phyloP scores from a whole-genome alignment of 2,329 filamentous ascomycete genomes.

The Macrophomina tecta region DNA sequence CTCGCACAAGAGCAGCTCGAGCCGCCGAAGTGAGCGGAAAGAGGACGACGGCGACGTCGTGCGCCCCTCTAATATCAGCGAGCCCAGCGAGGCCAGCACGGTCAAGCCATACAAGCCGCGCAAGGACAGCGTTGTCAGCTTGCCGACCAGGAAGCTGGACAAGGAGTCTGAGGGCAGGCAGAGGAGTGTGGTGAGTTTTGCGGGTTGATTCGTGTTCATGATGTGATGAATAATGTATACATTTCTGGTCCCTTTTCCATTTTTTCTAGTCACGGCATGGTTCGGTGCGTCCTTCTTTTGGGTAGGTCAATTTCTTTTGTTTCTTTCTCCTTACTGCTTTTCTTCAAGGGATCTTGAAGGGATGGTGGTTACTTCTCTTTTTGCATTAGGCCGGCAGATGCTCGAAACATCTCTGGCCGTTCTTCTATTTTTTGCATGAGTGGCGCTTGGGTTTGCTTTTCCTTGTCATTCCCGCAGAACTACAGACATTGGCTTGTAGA shows the following conservation, averaged over 20 bases:
- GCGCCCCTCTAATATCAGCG: conserved; percentile 36
- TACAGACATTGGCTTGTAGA: neutral
- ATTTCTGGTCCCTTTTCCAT: neutral
- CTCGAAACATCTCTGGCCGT: neutral
- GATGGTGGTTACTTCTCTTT: neutral
- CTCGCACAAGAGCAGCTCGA: conserved; percentile 26
- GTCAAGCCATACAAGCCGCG: conserved; percentile 36
- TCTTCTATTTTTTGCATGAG: neutral
- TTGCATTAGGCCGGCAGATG: neutral
- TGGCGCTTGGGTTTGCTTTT: neutral
- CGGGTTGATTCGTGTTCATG: neutral
- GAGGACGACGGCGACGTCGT: conserved; percentile 13
- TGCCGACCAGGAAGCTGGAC: conserved; percentile 21
- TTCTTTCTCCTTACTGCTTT: neutral
- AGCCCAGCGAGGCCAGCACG: conserved; percentile 44
- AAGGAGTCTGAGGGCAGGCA: neutral
- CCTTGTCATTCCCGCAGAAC: neutral
- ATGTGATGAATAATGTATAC: neutral
- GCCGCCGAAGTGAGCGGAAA: conserved; percentile 31
- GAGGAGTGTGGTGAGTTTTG: conserved; percentile 24
- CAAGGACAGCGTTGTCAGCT: conserved; percentile 26
- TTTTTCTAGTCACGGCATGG: neutral
- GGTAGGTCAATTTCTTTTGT: conserved; percentile 4
- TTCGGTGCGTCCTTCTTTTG: neutral
- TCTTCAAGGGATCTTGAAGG: neutral